Conservation (phyloP, 192 early-diverging fungal genomes). For the Gonapodya sp. region DNA sequence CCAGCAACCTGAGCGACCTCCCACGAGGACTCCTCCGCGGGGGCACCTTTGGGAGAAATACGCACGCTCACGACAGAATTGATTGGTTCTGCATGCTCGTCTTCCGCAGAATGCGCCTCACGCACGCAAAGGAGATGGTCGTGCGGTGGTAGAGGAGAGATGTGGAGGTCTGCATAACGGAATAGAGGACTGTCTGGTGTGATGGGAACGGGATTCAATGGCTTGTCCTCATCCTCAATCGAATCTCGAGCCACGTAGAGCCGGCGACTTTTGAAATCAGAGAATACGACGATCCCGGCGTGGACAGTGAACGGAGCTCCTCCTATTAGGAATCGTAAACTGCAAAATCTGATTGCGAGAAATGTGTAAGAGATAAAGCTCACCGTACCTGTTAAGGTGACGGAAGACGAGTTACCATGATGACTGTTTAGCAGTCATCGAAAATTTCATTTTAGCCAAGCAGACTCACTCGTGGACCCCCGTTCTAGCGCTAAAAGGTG, state of each 20-base stretch:
- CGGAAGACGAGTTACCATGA: no score
- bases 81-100: conserved; percentile 25
- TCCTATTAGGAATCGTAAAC: conserved; percentile 23
- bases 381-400: no score
- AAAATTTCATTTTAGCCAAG: no score
- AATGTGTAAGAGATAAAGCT: no score
- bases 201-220: conserved; percentile 19
- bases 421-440: no score
- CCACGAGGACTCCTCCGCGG: conserved; percentile 17
- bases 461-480: conserved; percentile 65
- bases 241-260: conserved; percentile 35
- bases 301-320: conserved; percentile 49
- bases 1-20: conserved; percentile 28
- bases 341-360: no score
- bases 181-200: conserved; percentile 20
- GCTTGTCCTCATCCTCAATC: conserved; percentile 16
- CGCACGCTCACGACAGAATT: conserved; percentile 46
- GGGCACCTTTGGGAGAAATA: conserved; percentile 28
- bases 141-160: conserved; percentile 34
- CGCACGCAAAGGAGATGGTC: conserved; percentile 52
- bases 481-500: conserved; percentile 49
- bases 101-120: conserved; percentile 57
- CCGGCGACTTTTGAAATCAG: conserved; percentile 46
- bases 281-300: conserved; percentile 47
- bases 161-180: conserved; percentile 55